These are phyloP conservation scores for Aspergillus viridinutans DNA, from an alignment of 2,329 filamentous ascomycete species.

Conservation along the genomic window DNA sequence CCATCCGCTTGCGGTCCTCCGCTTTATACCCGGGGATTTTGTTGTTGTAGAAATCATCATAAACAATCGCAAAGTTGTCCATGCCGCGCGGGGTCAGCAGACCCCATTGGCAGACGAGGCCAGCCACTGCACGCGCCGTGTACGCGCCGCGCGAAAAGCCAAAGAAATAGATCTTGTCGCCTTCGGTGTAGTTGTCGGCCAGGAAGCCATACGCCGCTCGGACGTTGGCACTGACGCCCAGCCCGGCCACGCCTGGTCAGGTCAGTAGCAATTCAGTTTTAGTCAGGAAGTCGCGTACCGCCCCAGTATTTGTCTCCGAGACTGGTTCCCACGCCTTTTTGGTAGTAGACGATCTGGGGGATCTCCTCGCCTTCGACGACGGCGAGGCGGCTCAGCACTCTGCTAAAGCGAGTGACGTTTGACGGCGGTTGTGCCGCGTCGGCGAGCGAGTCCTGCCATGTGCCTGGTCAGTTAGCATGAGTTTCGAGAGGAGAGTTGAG, in stretches of 20 bases:
- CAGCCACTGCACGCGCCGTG: slow-evolving; percentile 44
- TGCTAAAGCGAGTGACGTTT: slow-evolving; percentile 38
- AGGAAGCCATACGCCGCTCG: slow-evolving; percentile 43
- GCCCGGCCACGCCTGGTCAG: slow-evolving; percentile 11
- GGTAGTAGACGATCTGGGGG: slow-evolving; percentile 40
- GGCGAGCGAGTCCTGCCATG: slow-evolving; percentile 30
- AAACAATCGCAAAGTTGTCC: slow-evolving; percentile 22
- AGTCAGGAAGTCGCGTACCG: slow-evolving; percentile 4
- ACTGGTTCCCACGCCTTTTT: slow-evolving; percentile 36
- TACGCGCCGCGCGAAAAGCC: slow-evolving; percentile 48
- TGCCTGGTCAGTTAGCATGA: slow-evolving; percentile 11
- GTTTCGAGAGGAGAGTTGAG: not conserved
- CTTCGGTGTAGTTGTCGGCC: slow-evolving; percentile 50
- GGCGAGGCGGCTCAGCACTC: slow-evolving; percentile 31
- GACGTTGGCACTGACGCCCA: slow-evolving; percentile 22
- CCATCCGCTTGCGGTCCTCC: slow-evolving; percentile 8
- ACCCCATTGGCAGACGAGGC: slow-evolving; percentile 43
- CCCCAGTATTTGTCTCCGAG: slow-evolving; percentile 18
- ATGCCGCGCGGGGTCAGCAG: slow-evolving; percentile 37
- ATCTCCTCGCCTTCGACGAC: slow-evolving; percentile 19
- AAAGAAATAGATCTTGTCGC: slow-evolving; percentile 49
- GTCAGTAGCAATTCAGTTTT: not conserved
- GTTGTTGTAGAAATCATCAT: slow-evolving; percentile 19
- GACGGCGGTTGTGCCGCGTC: slow-evolving; percentile 28
- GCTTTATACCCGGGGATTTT: slow-evolving; percentile 4